These are phyloP conservation scores for Phytopythium montanum DNA, from an alignment of 352 stramenopile genomes.

Conservation along the genomic window DNA sequence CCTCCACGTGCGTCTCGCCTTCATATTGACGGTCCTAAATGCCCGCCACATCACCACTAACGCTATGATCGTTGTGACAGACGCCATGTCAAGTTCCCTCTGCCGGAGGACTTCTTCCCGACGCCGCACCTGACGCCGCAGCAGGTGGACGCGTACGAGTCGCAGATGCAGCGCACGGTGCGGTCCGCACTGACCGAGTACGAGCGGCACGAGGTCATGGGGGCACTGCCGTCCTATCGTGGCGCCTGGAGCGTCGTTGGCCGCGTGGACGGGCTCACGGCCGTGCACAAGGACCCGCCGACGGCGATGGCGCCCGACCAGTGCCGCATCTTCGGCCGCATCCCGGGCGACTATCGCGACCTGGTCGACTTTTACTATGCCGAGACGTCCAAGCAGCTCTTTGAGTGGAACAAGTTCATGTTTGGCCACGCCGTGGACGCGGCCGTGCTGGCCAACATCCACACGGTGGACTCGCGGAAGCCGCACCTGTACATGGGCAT, in stretches of 20 bases:
- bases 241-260: constrained; percentile 22
- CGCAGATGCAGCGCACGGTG: constrained; percentile 26
- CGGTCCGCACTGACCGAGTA: constrained; percentile 27
- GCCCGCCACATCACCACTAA: neutral
- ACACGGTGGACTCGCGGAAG: constrained; percentile 32
- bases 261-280: constrained; percentile 26
- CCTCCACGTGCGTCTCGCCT: neutral
- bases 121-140: constrained; percentile 24
- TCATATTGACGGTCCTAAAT: too few relatives aligned
- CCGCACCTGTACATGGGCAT: constrained; percentile 69
- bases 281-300: constrained; percentile 25
- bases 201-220: constrained; percentile 29
- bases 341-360: constrained; percentile 53
- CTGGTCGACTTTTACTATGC: constrained; percentile 72
- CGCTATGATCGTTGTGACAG: neutral
- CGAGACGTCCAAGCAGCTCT: constrained; percentile 51
- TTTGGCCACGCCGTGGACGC: constrained; percentile 60
- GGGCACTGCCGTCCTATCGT: constrained; percentile 24
- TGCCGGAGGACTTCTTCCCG: constrained; percentile 40
- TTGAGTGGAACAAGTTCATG: constrained; percentile 71
- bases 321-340: constrained; percentile 54
- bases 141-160: constrained; percentile 24
- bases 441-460: constrained; percentile 70
- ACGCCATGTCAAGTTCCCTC: constrained; percentile 18
- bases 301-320: constrained; percentile 15